Conservation (phyloP, 495 filamentous ascomycete species). For the Aspergillus panamensis region DNA sequence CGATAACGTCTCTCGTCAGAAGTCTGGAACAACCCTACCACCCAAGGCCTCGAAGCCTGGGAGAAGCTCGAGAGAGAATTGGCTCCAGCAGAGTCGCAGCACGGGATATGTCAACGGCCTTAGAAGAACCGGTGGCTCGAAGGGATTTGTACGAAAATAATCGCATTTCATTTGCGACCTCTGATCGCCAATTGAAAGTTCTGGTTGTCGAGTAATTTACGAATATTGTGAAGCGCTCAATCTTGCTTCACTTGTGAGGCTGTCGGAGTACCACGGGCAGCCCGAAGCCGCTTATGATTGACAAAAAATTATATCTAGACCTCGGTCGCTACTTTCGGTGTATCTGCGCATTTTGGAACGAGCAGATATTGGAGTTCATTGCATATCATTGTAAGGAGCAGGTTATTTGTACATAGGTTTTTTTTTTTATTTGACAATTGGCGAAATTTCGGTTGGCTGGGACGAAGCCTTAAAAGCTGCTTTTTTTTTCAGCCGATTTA, state of each 20-base stretch:
- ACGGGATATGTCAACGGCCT: constrained; percentile 38
- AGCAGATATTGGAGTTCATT: too few relatives aligned
- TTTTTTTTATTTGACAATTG: background rate
- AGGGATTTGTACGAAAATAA: constrained; percentile 45
- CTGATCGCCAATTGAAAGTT: too few relatives aligned
- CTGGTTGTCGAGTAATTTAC: too few relatives aligned
- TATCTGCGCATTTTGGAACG: background rate
- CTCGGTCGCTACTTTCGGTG: background rate
- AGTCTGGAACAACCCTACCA: constrained; percentile 37
- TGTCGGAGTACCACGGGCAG: too few relatives aligned
- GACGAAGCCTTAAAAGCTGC: background rate
- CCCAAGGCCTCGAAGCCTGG: constrained; percentile 50
- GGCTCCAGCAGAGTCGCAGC: constrained; percentile 43
- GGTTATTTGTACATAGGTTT: too few relatives aligned
- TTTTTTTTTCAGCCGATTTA: constrained; percentile 1
- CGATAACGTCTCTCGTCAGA: constrained; percentile 33
- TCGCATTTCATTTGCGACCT: background rate
- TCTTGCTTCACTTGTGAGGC: too few relatives aligned
- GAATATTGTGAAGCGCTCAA: too few relatives aligned
- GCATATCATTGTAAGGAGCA: too few relatives aligned
- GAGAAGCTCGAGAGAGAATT: constrained; percentile 44
- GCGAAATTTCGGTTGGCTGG: background rate
- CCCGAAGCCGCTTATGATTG: too few relatives aligned
- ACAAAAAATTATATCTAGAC: background rate
- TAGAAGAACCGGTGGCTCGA: constrained; percentile 35